Evolutionary conservation across 176 grass and related monocot species (phyloP).

Genomic region (Oryza meyeriana): DNA sequence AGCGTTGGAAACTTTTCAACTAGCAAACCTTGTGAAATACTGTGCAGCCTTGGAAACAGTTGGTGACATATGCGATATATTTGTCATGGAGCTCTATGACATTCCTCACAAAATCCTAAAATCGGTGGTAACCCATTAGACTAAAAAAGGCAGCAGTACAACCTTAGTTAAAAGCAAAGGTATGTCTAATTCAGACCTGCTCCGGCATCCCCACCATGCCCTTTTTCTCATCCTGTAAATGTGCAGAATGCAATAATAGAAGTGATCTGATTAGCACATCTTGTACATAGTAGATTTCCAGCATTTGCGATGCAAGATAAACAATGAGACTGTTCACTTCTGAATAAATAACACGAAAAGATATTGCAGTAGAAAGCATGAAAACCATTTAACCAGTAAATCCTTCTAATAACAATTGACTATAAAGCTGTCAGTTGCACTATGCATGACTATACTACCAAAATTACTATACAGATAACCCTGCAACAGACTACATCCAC

Average conservation of each 20-base stretch:
- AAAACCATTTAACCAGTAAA: neutral
- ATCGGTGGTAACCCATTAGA: neutral
- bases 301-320: neutral
- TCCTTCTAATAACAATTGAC: neutral
- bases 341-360: neutral
- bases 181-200: slow-evolving; percentile 49
- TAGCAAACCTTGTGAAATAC: slow-evolving; percentile 71
- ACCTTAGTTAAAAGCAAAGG: neutral
- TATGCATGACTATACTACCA: neutral
- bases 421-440: neutral
- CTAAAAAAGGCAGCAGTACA: neutral
- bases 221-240: slow-evolving; percentile 56
- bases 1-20: neutral
- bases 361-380: neutral
- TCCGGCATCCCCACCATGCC: slow-evolving; percentile 42
- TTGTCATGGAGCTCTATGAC: slow-evolving; percentile 70
- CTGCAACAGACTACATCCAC: neutral
- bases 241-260: neutral
- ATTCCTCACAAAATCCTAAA: slow-evolving; percentile 72
- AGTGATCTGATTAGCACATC: slow-evolving; percentile 9
- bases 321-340: neutral
- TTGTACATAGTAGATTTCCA: neutral
- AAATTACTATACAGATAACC: neutral
- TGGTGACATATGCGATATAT: slow-evolving; percentile 49
- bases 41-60: slow-evolving; percentile 58